Evolutionary conservation across 805 yeast species (phyloP).

Genomic region (Candida insectalens): DNA sequence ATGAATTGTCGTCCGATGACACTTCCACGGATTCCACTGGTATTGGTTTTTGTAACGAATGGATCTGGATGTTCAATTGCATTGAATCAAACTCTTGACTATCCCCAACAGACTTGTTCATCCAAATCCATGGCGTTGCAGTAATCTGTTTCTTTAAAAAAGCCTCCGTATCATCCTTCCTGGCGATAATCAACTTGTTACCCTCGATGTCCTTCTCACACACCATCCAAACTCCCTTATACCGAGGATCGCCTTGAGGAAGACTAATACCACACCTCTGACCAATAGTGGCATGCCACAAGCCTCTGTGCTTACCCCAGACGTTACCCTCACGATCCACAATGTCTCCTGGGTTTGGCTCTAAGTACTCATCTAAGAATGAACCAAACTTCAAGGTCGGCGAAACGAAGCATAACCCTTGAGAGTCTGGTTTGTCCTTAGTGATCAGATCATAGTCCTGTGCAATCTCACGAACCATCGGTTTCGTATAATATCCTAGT

Average conservation of each 20-base stretch:
- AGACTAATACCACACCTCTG: slow-evolving; percentile 70
- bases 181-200: slow-evolving; percentile 74
- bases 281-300: slow-evolving; percentile 95
- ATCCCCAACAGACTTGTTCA: slow-evolving; percentile 17
- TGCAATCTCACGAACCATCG: slow-evolving; percentile 66
- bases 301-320: slow-evolving; percentile 78
- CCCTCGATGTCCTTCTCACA: slow-evolving; percentile 52
- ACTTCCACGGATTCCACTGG: slow-evolving; percentile 10
- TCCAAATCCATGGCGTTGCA: slow-evolving; percentile 43
- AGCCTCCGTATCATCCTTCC: slow-evolving; percentile 50
- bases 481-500: slow-evolving; percentile 68
- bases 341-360: slow-evolving; percentile 67
- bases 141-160: slow-evolving; percentile 37
- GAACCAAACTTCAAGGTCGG: slow-evolving; percentile 48
- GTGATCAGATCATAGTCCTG: slow-evolving; percentile 39
- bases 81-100: slow-evolving; percentile 3
- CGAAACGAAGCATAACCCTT: slow-evolving; percentile 87
- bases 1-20: slow-evolving; percentile 10
- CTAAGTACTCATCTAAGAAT: slow-evolving; percentile 67
- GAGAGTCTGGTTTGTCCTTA: slow-evolving; percentile 84
- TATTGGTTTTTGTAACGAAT: slow-evolving; percentile 64
- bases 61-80: slow-evolving; percentile 34
- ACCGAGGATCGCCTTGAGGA: slow-evolving; percentile 81
- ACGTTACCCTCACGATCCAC: slow-evolving; percentile 63
- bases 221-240: slow-evolving; percentile 80